phyloP scores from a whole-genome alignment of 1,284 basidiomycete genomes.

The Leccinum fuscescens region DNA sequence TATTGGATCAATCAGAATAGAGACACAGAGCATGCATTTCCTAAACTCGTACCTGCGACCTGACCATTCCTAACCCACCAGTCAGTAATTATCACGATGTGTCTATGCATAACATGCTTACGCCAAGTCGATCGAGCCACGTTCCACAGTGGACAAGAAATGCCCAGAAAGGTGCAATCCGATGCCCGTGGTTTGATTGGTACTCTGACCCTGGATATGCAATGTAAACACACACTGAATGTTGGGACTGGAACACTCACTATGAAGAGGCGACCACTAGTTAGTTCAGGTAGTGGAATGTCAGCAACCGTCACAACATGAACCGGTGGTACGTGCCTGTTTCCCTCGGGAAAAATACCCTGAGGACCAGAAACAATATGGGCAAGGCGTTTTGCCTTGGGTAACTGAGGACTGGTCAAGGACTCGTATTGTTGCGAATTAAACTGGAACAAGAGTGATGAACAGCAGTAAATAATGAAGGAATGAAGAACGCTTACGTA shows the following conservation, averaged over 20 bases:
- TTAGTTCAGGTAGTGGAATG: no score
- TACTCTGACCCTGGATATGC: conserved; percentile 64
- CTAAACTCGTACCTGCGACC: conserved; percentile 52
- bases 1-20: conserved; percentile 23
- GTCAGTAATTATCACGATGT: conserved; percentile 8
- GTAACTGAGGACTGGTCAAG: neutral
- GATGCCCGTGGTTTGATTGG: conserved; percentile 90
- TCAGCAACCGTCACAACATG: neutral
- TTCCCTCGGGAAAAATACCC: conserved; percentile 7
- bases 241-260: conserved; percentile 39
- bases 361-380: conserved; percentile 10
- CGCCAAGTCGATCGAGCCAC: conserved; percentile 89
- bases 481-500: conserved; percentile 8
- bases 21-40: neutral
- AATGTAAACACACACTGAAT: neutral
- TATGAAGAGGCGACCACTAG: conserved; percentile 60
- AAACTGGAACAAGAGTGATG: conserved; percentile 13
- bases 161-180: conserved; percentile 87
- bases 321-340: conserved; percentile 2
- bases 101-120: conserved; percentile 37
- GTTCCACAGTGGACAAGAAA: conserved; percentile 95
- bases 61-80: conserved; percentile 60
- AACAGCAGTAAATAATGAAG: neutral
- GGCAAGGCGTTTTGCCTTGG: conserved; percentile 2
- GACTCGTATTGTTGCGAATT: conserved; percentile 9